phyloP scores from a whole-genome alignment of 768 basidiomycete species.

The Mycena polygramma region DNA sequence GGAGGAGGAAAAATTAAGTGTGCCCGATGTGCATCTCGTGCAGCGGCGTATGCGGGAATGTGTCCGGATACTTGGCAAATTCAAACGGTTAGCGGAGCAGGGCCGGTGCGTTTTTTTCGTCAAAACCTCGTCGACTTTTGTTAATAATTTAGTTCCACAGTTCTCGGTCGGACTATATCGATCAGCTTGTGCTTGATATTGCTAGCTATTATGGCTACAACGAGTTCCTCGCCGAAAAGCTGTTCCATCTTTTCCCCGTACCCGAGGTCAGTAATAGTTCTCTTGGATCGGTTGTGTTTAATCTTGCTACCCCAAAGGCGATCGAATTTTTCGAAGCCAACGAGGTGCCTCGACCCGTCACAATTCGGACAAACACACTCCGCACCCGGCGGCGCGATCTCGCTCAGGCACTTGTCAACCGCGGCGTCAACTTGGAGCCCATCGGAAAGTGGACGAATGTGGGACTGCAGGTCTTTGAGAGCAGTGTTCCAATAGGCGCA shows the following conservation, averaged over 20 bases:
- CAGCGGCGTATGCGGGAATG: slow-evolving; percentile 86
- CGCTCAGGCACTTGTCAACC: slow-evolving; percentile 92
- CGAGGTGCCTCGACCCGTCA: slow-evolving; percentile 95
- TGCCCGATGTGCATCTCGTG: slow-evolving; percentile 80
- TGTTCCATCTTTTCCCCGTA: slow-evolving; percentile 93
- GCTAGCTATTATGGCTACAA: slow-evolving; percentile 98
- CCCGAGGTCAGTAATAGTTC: slow-evolving; percentile 74
- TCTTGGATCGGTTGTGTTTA: slow-evolving; percentile 13
- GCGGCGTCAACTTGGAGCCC: slow-evolving; percentile 97
- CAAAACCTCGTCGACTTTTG: slow-evolving; percentile 13
- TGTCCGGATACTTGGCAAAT: slow-evolving; percentile 78
- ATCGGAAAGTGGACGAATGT: slow-evolving; percentile 99
- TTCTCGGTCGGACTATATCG: slow-evolving; percentile 89
- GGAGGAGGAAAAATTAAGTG: slow-evolving; percentile 78
- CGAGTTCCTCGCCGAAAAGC: slow-evolving; percentile 92
- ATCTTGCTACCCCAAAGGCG: slow-evolving; percentile 64
- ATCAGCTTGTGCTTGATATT: slow-evolving; percentile 91
- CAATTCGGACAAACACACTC: slow-evolving; percentile 97
- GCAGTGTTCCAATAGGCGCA: slow-evolving; percentile 94
- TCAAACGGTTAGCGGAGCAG: slow-evolving; percentile 74
- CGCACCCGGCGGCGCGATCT: slow-evolving; percentile 94
- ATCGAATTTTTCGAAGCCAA: slow-evolving; percentile 99
- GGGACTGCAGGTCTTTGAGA: slow-evolving; percentile 98
- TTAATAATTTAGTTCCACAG: slow-evolving; percentile 54
- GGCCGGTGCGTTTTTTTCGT: slow-evolving; percentile 67